These are phyloP conservation scores for Samsoniella hepiali DNA, from an alignment of 2,329 filamentous ascomycete species.

Conservation along the genomic window DNA sequence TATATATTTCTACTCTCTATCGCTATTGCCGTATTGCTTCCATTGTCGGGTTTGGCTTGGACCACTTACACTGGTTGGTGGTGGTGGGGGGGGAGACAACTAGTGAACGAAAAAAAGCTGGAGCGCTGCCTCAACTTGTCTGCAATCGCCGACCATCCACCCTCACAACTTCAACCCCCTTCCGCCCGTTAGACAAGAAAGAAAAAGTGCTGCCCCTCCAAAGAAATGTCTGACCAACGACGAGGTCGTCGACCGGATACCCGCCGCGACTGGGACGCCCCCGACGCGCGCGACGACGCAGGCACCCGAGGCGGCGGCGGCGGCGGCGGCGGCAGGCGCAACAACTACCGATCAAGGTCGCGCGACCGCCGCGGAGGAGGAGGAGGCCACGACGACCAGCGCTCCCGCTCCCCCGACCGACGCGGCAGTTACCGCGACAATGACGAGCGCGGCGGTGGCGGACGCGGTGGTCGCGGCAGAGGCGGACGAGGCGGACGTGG, in stretches of 20 bases:
- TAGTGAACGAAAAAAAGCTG: background rate
- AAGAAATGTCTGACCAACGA: slow-evolving; percentile 34
- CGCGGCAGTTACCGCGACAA: slow-evolving; percentile 39
- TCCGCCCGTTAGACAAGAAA: background rate
- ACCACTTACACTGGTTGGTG: too few relatives aligned
- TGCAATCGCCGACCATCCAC: background rate
- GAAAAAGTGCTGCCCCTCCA: background rate
- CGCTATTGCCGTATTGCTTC: too few relatives aligned
- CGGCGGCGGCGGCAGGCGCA: slow-evolving; percentile 28
- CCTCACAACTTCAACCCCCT: background rate
- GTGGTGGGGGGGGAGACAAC: background rate
- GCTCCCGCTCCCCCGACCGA: slow-evolving; percentile 37
- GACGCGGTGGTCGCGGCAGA: slow-evolving; percentile 26
- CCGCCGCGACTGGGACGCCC: slow-evolving; percentile 58
- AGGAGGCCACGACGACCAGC: slow-evolving; percentile 31
- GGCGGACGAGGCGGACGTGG: slow-evolving; percentile 24
- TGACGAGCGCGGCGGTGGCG: slow-evolving; percentile 29
- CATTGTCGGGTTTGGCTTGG: too few relatives aligned
- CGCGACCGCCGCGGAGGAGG: slow-evolving; percentile 32
- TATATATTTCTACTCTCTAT: too few relatives aligned
- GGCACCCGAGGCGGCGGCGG: slow-evolving; percentile 23
- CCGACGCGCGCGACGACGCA: slow-evolving; percentile 39
- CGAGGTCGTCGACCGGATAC: slow-evolving; percentile 35
- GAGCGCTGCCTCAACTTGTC: background rate
- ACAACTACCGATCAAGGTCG: slow-evolving; percentile 34